A percentile compares a stretch with the other conserved stretches of the same genome.
These are phyloP conservation scores for Mycena leptocephala DNA, from an alignment of 768 basidiomycete species.

Conservation along the genomic window DNA sequence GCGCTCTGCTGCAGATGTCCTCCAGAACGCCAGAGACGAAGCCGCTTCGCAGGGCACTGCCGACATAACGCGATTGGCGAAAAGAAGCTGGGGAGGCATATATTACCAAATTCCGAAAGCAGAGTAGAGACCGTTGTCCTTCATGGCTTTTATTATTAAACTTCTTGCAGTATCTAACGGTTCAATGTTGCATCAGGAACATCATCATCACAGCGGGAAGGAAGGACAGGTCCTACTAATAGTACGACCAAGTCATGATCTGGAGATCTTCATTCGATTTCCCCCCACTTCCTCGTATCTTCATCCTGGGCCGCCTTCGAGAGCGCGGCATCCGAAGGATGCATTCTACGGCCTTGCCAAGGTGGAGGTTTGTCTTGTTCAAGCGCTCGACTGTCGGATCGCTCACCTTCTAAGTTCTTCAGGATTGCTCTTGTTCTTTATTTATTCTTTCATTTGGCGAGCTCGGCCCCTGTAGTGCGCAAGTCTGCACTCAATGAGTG, in stretches of 20 bases:
- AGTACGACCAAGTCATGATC: too few species aligned
- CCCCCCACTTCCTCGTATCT: too few species aligned
- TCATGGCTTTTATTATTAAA: too few species aligned
- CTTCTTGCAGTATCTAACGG: too few species aligned
- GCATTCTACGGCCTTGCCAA: not conserved
- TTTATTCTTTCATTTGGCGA: not conserved
- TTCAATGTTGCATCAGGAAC: too few species aligned
- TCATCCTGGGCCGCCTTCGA: not conserved
- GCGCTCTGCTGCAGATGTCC: slow-evolving; percentile 44
- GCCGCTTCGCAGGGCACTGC: slow-evolving; percentile 45
- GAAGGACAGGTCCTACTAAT: too few species aligned
- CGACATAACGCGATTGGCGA: slow-evolving; percentile 61
- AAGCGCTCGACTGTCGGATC: too few species aligned
- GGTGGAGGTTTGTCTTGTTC: not conserved
- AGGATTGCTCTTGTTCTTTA: not conserved
- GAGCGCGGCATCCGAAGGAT: not conserved
- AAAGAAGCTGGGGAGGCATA: too few species aligned
- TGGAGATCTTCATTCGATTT: too few species aligned
- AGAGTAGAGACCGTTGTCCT: too few species aligned
- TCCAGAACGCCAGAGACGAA: slow-evolving; percentile 51
- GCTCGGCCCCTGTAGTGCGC: not conserved
- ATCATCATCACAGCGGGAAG: too few species aligned
- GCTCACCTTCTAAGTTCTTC: not conserved
- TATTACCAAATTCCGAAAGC: too few species aligned
- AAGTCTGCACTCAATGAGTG: not conserved